Evolutionary conservation across 2,329 filamentous ascomycete species (phyloP).

Genomic region (Arthrobotrys sinensis): DNA sequence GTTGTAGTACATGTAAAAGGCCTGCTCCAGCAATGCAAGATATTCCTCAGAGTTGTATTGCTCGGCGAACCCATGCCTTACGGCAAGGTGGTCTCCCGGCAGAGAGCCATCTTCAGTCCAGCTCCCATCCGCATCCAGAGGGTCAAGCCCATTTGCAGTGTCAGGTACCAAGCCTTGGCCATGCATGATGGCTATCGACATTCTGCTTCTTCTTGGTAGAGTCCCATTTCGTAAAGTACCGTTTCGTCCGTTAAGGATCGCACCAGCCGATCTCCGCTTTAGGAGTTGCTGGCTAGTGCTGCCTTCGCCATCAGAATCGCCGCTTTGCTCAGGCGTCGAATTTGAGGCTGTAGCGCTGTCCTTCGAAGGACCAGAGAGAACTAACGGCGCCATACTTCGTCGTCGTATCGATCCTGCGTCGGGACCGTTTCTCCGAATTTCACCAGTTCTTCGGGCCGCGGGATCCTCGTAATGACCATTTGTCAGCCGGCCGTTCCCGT

Average conservation of each 20-base stretch:
- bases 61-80: constrained; percentile 88
- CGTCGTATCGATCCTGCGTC: constrained; percentile 49
- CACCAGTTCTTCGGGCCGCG: constrained; percentile 30
- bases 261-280: constrained; percentile 37
- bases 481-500: constrained; percentile 43
- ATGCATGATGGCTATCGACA: constrained; percentile 32
- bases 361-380: constrained; percentile 12
- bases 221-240: constrained; percentile 47
- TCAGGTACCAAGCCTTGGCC: constrained; percentile 41
- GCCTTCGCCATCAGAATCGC: constrained; percentile 49
- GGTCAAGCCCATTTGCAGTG: constrained; percentile 18
- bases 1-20: constrained; percentile 99
- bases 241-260: constrained; percentile 42
- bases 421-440: constrained; percentile 46
- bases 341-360: constrained; percentile 37
- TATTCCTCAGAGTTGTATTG: constrained; percentile 93
- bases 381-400: constrained; percentile 33
- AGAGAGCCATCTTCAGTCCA: constrained; percentile 70
- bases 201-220: constrained; percentile 34
- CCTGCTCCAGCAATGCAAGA: constrained; percentile 86
- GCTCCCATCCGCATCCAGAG: constrained; percentile 15
- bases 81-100: constrained; percentile 64
- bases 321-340: constrained; percentile 52
- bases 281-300: constrained; percentile 42
- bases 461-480: constrained; percentile 51